These are phyloP conservation scores for Nosema muscidifuracis DNA, from an alignment of 371 early-diverging fungal species.

Conservation along the genomic window DNA sequence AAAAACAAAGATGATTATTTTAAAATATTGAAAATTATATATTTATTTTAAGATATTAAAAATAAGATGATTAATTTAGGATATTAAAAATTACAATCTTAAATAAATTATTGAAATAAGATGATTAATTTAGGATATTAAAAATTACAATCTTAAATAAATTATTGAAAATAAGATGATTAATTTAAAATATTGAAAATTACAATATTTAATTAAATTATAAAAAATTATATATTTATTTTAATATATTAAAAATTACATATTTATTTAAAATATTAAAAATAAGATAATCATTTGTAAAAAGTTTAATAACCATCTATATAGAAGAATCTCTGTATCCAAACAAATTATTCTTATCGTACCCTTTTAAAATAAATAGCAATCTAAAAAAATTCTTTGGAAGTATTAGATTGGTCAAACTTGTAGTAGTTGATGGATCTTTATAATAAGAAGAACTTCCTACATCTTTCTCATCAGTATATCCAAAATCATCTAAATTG, in stretches of 20 bases:
- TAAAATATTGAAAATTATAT: not conserved
- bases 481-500: slow-evolving; percentile 27
- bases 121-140: too few species aligned
- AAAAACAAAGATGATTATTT: not conserved
- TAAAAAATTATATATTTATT: too few species aligned
- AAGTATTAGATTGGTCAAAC: slow-evolving; percentile 39
- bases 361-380: slow-evolving; percentile 32
- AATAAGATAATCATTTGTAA: too few species aligned
- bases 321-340: slow-evolving; percentile 11
- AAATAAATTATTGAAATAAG: too few species aligned
- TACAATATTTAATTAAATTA: too few species aligned
- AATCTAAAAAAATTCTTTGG: slow-evolving; percentile 49
- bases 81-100: too few species aligned
- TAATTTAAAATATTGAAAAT: not conserved
- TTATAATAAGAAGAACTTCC: slow-evolving; percentile 35
- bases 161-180: not conserved
- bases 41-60: too few species aligned
- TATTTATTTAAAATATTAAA: too few species aligned
- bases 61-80: too few species aligned
- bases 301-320: too few species aligned
- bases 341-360: slow-evolving; percentile 54
- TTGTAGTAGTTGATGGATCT: slow-evolving; percentile 30
- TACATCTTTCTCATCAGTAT: slow-evolving; percentile 25
- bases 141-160: too few species aligned
- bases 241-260: too few species aligned